phyloP scores from a whole-genome alignment of 116 monocot species.

The Cymodocea nodosa region DNA sequence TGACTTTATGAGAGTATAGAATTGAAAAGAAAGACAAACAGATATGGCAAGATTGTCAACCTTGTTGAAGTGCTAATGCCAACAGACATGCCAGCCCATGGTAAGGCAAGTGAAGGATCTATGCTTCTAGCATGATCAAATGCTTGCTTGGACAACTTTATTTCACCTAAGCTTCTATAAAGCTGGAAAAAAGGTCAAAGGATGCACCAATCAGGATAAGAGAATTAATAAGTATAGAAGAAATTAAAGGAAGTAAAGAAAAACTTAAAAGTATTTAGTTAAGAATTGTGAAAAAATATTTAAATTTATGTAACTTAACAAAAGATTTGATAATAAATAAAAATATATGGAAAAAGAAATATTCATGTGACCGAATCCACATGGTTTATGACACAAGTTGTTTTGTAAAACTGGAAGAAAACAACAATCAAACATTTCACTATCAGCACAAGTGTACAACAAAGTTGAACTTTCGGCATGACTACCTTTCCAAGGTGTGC shows the following conservation, averaged over 20 bases:
- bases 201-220: no score
- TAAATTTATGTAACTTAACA: no score
- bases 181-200: conserved; percentile 32
- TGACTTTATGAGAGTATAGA: background rate
- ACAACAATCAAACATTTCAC: conserved; percentile 11
- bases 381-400: no score
- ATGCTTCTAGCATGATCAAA: conserved; percentile 96
- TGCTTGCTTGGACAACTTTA: conserved; percentile 55
- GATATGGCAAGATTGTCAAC: conserved; percentile 16
- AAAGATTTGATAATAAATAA: no score
- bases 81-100: conserved; percentile 93
- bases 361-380: no score
- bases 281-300: no score
- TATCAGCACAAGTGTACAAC: background rate
- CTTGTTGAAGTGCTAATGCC: conserved; percentile 21
- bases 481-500: conserved; percentile 81
- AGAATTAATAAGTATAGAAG: no score
- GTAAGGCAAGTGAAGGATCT: conserved; percentile 88
- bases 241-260: no score
- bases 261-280: no score
- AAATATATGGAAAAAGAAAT: no score
- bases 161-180: conserved; percentile 64
- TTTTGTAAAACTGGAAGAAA: conserved; percentile 61
- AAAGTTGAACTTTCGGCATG: background rate
- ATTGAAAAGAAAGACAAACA: no score